phyloP scores from a whole-genome alignment of 1,284 basidiomycete species.

The Ustilago hordei region DNA sequence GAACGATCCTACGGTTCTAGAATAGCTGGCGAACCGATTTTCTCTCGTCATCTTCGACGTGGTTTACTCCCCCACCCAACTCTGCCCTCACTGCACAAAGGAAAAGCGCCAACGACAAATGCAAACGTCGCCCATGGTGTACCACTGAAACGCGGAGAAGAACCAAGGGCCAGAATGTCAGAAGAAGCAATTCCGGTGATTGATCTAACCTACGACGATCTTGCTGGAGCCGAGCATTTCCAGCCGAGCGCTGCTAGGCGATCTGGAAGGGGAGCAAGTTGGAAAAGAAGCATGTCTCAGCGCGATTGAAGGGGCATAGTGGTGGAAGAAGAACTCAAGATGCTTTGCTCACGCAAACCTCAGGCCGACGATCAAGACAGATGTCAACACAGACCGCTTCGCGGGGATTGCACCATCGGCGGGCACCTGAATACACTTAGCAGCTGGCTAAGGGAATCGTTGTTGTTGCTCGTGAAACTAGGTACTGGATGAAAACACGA shows the following conservation, averaged over 20 bases:
- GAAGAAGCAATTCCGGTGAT: conserved; percentile 36
- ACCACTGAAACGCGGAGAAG: not conserved
- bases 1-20: conserved; percentile 49
- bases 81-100: not conserved
- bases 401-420: too few relatives aligned
- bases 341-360: too few relatives aligned
- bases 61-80: conserved; percentile 22
- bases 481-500: too few relatives aligned
- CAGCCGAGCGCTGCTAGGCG: not conserved
- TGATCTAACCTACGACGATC: conserved; percentile 44
- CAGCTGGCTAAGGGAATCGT: too few relatives aligned
- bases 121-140: not conserved
- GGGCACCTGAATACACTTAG: too few relatives aligned
- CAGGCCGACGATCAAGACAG: too few relatives aligned
- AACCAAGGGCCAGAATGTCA: conserved; percentile 5
- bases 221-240: conserved; percentile 2
- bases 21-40: conserved; percentile 45
- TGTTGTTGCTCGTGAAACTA: too few relatives aligned
- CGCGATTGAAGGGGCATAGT: conserved; percentile 8
- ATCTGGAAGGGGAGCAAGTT: not conserved
- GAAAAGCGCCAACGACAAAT: not conserved
- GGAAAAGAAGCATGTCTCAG: conserved; percentile 35
- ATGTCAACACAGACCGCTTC: too few relatives aligned
- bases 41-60: conserved; percentile 47
- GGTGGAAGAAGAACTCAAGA: too few relatives aligned